These are phyloP conservation scores for Didymella segeticola DNA, from an alignment of 2,329 filamentous ascomycete species.

Conservation along the genomic window DNA sequence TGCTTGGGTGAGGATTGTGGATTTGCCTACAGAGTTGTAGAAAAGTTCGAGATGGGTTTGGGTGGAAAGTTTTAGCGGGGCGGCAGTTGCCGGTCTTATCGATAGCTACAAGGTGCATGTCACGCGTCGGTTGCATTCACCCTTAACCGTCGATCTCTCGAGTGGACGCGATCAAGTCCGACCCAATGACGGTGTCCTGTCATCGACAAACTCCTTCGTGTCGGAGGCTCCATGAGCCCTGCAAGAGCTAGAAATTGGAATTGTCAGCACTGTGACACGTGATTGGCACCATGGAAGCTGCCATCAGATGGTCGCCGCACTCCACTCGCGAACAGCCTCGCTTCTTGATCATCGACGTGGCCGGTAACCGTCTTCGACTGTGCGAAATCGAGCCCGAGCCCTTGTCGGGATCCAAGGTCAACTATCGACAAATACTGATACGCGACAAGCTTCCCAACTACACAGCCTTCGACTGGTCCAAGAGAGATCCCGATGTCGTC, in stretches of 20 bases:
- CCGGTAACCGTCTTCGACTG: slow-evolving; percentile 64
- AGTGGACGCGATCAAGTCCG: neutral
- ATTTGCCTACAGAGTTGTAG: slow-evolving; percentile 8
- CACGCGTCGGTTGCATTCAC: slow-evolving; percentile 31
- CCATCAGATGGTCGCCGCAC: slow-evolving; percentile 69
- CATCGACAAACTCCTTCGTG: neutral
- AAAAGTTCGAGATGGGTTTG: slow-evolving; percentile 10
- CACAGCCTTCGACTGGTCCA: slow-evolving; percentile 71
- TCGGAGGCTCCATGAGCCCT: slow-evolving; percentile 8
- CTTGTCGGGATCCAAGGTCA: slow-evolving; percentile 49
- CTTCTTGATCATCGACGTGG: slow-evolving; percentile 68
- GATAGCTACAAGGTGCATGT: slow-evolving; percentile 17
- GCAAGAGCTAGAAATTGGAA: slow-evolving; percentile 6
- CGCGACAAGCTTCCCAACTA: slow-evolving; percentile 65
- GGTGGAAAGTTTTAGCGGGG: slow-evolving; percentile 43
- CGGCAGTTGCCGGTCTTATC: slow-evolving; percentile 23
- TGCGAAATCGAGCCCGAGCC: slow-evolving; percentile 59
- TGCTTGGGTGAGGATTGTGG: slow-evolving; percentile 1
- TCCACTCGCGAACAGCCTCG: slow-evolving; percentile 60
- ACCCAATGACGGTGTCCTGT: neutral
- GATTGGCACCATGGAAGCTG: slow-evolving; percentile 60
- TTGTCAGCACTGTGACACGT: slow-evolving; percentile 3
- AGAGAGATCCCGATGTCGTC: slow-evolving; percentile 68
- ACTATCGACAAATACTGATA: slow-evolving; percentile 61
- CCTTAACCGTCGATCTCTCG: neutral